Percentiles rank a stretch among this genome's conserved stretches.
Conservation (phyloP, 164 flowering plant genomes). For the Protea cynaroides region DNA sequence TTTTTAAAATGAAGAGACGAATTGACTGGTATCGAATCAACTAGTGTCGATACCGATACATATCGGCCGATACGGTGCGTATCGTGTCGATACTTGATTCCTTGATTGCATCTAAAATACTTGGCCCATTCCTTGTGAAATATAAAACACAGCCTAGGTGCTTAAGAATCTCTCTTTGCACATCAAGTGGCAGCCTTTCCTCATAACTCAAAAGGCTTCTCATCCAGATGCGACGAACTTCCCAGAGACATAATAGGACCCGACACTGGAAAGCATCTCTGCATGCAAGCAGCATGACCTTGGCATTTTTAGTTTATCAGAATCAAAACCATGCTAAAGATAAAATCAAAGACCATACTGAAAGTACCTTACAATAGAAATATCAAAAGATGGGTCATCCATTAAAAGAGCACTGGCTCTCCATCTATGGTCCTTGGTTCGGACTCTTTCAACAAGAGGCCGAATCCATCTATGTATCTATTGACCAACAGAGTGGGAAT, state of each 20-base stretch:
- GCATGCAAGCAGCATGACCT: constrained; percentile 14
- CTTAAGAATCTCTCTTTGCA: constrained; percentile 48
- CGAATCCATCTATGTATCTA: constrained; percentile 32
- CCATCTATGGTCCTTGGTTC: constrained; percentile 43
- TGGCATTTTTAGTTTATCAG: not conserved
- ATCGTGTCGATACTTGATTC: too few relatives aligned
- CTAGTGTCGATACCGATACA: too few relatives aligned
- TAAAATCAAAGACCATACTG: not conserved
- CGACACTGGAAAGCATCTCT: constrained; percentile 49
- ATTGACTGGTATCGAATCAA: too few relatives aligned
- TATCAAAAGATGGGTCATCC: constrained; percentile 40
- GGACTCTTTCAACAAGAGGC: constrained; percentile 34
- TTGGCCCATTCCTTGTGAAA: constrained; percentile 28
- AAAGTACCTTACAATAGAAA: constrained; percentile 30
- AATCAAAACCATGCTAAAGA: not conserved
- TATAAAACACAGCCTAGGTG: constrained; percentile 38
- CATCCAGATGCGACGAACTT: constrained; percentile 48
- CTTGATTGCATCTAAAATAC: constrained; percentile 28
- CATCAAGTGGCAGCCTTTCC: constrained; percentile 39
- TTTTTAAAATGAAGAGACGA: too few relatives aligned
- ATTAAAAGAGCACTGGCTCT: constrained; percentile 33
- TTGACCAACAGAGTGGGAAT: constrained; percentile 28
- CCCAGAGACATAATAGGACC: constrained; percentile 44
- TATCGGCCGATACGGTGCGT: too few relatives aligned
- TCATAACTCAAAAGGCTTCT: constrained; percentile 38